Evolutionary conservation across 2,329 filamentous ascomycete genomes (phyloP).

Genomic region (Ophiostoma sp.): DNA sequence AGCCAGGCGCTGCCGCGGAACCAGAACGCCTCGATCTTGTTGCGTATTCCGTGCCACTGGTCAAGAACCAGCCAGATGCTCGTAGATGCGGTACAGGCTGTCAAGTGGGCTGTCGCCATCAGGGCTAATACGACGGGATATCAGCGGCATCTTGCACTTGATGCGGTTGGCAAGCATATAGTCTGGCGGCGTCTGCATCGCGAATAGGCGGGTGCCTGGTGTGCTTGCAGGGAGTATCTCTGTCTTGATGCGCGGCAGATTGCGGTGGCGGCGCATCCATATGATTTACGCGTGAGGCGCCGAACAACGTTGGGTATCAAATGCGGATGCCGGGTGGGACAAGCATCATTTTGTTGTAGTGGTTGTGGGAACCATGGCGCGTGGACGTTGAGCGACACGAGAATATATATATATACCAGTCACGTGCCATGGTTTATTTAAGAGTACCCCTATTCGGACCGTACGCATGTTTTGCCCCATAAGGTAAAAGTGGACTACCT

Average conservation of each 20-base stretch:
- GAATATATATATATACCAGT: too few species aligned
- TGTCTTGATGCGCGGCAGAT: background rate
- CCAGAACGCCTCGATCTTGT: slow-evolving; percentile 21
- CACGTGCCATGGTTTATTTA: too few species aligned
- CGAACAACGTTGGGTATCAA: background rate
- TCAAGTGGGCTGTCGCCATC: slow-evolving; percentile 1
- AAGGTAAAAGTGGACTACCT: too few species aligned
- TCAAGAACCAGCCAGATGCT: slow-evolving; percentile 20
- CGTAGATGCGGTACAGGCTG: slow-evolving; percentile 31
- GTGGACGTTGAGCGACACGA: too few species aligned
- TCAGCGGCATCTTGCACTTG: background rate
- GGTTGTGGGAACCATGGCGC: too few species aligned
- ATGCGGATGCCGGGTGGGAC: too few species aligned
- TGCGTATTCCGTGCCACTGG: slow-evolving; percentile 18
- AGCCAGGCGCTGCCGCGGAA: slow-evolving; percentile 16
- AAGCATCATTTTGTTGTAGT: too few species aligned
- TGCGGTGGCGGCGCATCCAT: background rate
- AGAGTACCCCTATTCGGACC: too few species aligned
- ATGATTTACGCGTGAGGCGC: background rate
- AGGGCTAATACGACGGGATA: background rate
- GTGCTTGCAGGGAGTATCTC: background rate
- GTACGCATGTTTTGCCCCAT: too few species aligned
- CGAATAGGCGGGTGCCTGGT: background rate
- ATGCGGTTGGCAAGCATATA: background rate
- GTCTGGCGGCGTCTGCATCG: background rate